A percentile compares a stretch with the other conserved stretches of the same genome.
Evolutionary conservation across 2,329 filamentous ascomycete species (phyloP).

Genomic region (Pseudogymnoascus sp.): DNA sequence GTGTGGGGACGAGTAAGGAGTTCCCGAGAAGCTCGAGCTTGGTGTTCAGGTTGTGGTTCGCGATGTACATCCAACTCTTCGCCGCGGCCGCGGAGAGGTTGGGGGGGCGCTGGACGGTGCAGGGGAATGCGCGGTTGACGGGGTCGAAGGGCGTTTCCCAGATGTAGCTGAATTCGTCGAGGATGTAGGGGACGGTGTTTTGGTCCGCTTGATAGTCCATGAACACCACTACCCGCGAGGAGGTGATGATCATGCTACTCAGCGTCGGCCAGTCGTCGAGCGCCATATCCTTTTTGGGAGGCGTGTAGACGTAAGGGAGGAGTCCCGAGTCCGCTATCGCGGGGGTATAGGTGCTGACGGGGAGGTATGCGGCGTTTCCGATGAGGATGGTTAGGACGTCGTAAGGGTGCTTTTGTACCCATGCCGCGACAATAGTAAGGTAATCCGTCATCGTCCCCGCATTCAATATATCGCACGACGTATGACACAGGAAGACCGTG

Average conservation of each 20-base stretch:
- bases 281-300: constrained; percentile 60
- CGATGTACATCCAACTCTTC: constrained; percentile 61
- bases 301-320: constrained; percentile 62
- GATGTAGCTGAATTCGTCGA: constrained; percentile 80
- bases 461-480: constrained; percentile 71
- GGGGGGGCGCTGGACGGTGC: constrained; percentile 68
- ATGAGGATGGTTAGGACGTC: constrained; percentile 84
- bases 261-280: constrained; percentile 77
- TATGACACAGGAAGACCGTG: constrained; percentile 73
- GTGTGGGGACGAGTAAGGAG: constrained; percentile 62
- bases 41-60: constrained; percentile 87
- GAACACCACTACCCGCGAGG: constrained; percentile 68
- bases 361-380: constrained; percentile 71
- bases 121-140: constrained; percentile 57
- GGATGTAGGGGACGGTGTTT: constrained; percentile 66
- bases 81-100: constrained; percentile 45
- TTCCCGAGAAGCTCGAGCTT: constrained; percentile 59
- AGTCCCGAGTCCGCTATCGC: constrained; percentile 67
- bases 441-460: constrained; percentile 69
- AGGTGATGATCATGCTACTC: constrained; percentile 61
- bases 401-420: constrained; percentile 70
- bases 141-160: constrained; percentile 86
- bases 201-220: constrained; percentile 78
- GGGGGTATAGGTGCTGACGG: constrained; percentile 51
- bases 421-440: constrained; percentile 57